These are phyloP conservation scores for Backusella mclennaniae DNA, from an alignment of 192 early-diverging fungal species.

Conservation along the genomic window DNA sequence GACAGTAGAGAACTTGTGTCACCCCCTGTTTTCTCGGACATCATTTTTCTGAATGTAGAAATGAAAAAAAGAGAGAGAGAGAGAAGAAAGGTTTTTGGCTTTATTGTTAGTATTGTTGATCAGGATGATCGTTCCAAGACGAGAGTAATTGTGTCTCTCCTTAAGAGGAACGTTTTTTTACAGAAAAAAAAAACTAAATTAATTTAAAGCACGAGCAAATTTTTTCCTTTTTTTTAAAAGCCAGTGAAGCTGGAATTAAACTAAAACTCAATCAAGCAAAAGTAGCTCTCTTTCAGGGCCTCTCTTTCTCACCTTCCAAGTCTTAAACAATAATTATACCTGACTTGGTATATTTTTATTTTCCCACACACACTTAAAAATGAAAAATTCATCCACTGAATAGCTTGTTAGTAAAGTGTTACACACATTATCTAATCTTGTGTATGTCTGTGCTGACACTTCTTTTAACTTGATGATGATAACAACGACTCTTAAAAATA, in stretches of 20 bases:
- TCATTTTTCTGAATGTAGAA: not conserved
- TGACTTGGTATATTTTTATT: not conserved
- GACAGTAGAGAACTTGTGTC: not conserved
- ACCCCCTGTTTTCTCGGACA: not conserved
- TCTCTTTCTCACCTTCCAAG: not conserved
- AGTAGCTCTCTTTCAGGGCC: not conserved
- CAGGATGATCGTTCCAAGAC: not conserved
- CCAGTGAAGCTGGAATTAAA: not conserved
- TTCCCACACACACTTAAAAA: not conserved
- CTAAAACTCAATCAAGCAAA: not conserved
- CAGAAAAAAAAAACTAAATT: not conserved
- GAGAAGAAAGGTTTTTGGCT: not conserved
- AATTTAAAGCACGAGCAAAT: slow-evolving; percentile 4
- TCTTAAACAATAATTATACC: slow-evolving; percentile 8
- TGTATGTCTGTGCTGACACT: slow-evolving; percentile 1
- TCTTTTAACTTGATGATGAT: not conserved
- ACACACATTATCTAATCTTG: not conserved
- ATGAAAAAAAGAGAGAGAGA: not conserved
- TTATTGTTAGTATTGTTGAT: not conserved
- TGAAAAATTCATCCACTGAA: not conserved
- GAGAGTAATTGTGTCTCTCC: not conserved
- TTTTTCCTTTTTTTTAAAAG: not conserved
- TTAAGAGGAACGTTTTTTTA: not conserved
- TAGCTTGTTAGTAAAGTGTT: not conserved
- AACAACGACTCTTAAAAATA: slow-evolving; percentile 3